These are phyloP conservation scores for Cylindrotheca closterium DNA, from an alignment of 108 stramenopile genomes.

Conservation along the genomic window DNA sequence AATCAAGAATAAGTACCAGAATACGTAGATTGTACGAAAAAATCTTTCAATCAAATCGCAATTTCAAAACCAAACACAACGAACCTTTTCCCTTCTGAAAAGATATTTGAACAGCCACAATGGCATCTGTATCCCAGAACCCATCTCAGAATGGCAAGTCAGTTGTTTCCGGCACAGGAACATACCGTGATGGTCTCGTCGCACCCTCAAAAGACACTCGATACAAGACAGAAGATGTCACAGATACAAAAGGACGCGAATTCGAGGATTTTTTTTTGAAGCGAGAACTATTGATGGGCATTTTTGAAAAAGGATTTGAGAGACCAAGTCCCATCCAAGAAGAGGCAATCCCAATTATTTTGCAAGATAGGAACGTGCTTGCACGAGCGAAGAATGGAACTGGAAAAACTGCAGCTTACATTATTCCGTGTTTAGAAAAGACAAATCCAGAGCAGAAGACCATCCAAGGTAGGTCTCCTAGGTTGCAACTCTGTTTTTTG, in stretches of 20 bases:
- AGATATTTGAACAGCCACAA: slow-evolving; percentile 2
- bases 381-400: slow-evolving; percentile 98
- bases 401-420: slow-evolving; percentile 98
- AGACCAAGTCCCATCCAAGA: slow-evolving; percentile 98
- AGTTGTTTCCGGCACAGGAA: slow-evolving; percentile 65
- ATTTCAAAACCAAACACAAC: too few species aligned
- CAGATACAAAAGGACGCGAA: slow-evolving; percentile 94
- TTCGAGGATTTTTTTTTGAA: slow-evolving; percentile 98
- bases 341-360: slow-evolving; percentile 97
- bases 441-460: slow-evolving; percentile 84
- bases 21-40: slow-evolving; percentile 4
- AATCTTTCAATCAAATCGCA: slow-evolving; percentile 1
- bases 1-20: too few species aligned
- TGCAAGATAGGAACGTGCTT: slow-evolving; percentile 95
- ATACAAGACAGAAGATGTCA: slow-evolving; percentile 95
- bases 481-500: too few species aligned
- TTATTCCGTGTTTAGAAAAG: slow-evolving; percentile 98
- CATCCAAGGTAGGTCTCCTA: slow-evolving; percentile 79
- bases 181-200: slow-evolving; percentile 82
- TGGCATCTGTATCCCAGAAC: slow-evolving; percentile 34
- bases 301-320: slow-evolving; percentile 99
- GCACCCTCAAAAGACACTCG: slow-evolving; percentile 83
- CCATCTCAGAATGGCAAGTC: slow-evolving; percentile 20
- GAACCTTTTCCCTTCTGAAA: not conserved
- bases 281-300: slow-evolving; percentile 97